phyloP scores from a whole-genome alignment of 495 filamentous ascomycete species.

The Penicillium herquei region DNA sequence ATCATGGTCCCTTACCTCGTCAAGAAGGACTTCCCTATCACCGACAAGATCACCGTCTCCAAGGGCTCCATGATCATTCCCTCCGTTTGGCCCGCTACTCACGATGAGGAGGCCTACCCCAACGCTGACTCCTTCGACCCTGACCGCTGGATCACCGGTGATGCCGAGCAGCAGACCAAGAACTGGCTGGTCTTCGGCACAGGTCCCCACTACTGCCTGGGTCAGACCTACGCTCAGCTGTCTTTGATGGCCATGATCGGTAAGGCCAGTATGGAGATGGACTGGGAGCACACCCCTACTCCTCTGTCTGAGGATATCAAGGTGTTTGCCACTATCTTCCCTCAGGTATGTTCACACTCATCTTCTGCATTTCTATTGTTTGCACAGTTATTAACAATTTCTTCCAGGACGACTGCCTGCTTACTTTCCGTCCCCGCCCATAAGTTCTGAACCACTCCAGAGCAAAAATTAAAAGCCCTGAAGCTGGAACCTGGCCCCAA shows the following conservation, averaged over 20 bases:
- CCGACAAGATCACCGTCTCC: conserved; percentile 79
- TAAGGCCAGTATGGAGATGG: conserved; percentile 85
- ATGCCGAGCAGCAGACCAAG: conserved; percentile 88
- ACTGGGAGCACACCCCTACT: conserved; percentile 89
- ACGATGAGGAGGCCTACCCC: conserved; percentile 90
- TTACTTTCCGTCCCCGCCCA: conserved; percentile 42
- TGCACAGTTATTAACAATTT: conserved; percentile 17
- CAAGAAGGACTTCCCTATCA: conserved; percentile 95
- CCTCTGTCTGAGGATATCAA: conserved; percentile 87
- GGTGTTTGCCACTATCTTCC: conserved; percentile 98
- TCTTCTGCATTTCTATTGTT: not conserved
- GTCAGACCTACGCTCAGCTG: conserved; percentile 87
- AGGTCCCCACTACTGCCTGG: conserved; percentile 94
- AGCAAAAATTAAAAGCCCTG: conserved; percentile 18
- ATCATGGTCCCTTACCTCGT: conserved; percentile 96
- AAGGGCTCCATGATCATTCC: conserved; percentile 96
- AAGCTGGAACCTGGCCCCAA: conserved; percentile 22
- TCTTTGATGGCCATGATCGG: conserved; percentile 91
- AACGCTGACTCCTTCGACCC: conserved; percentile 84
- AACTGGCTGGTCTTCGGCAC: conserved; percentile 98
- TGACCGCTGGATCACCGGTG: conserved; percentile 88
- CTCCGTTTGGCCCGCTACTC: conserved; percentile 83
- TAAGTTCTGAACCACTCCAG: conserved; percentile 19
- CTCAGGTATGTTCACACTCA: conserved; percentile 62
- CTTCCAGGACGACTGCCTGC: conserved; percentile 41